Evolutionary conservation across 257 asterid species (phyloP).

Genomic region (Jaltomata sinuosa): DNA sequence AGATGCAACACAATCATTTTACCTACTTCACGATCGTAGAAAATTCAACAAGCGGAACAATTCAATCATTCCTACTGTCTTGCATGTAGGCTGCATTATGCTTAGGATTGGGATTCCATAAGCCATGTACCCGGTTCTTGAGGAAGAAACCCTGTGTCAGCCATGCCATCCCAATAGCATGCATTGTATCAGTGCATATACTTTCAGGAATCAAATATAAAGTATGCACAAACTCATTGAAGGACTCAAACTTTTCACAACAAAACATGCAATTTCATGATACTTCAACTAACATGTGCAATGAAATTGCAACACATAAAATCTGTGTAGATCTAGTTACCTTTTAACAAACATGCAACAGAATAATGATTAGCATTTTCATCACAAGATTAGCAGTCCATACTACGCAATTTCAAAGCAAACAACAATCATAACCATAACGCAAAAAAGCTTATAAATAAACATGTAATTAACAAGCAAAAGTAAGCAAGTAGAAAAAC

Average conservation of each 20-base stretch:
- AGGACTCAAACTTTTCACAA: background rate
- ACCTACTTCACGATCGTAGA: background rate
- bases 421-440: background rate
- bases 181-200: background rate
- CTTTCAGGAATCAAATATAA: background rate
- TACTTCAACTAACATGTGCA: background rate
- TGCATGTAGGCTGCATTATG: background rate
- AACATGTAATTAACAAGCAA: background rate
- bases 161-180: background rate
- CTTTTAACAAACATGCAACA: background rate
- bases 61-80: background rate
- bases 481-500: background rate
- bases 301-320: background rate
- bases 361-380: background rate
- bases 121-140: background rate
- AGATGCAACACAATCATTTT: background rate
- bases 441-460: background rate
- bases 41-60: background rate
- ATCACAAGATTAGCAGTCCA: background rate
- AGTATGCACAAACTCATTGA: background rate
- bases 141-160: background rate
- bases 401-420: background rate
- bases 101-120: background rate
- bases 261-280: background rate
- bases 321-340: background rate